Evolutionary conservation across 768 basidiomycete species (phyloP).

Genomic region (Trametes sanguinea): DNA sequence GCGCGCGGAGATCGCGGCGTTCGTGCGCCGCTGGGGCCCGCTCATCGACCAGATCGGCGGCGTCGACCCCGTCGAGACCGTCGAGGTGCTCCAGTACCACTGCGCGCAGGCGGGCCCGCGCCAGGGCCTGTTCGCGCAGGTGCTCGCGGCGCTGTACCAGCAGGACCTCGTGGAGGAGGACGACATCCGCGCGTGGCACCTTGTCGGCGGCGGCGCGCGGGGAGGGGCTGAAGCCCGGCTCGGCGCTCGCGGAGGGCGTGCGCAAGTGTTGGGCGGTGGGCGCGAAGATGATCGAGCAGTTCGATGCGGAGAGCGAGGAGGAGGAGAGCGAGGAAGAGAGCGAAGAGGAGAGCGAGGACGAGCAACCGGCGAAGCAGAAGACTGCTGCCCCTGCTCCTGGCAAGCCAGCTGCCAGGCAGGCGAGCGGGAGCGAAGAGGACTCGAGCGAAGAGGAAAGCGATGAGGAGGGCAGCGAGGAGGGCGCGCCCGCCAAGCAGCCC

Average conservation of each 20-base stretch:
- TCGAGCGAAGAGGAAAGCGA: too few species aligned
- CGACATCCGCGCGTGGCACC: conserved; percentile 88
- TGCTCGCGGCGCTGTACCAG: conserved; percentile 86
- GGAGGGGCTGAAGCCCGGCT: conserved; percentile 43
- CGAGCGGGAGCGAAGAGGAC: too few species aligned
- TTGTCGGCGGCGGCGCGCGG: conserved; percentile 54
- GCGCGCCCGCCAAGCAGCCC: conserved; percentile 16
- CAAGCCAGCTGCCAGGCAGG: too few species aligned
- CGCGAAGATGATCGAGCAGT: conserved; percentile 76
- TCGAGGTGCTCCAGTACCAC: conserved; percentile 74
- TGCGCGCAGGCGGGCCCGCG: conserved; percentile 61
- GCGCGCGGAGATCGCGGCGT: conserved; percentile 60
- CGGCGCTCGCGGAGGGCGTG: conserved; percentile 51
- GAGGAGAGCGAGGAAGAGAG: conserved; percentile 34
- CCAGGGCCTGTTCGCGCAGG: conserved; percentile 75
- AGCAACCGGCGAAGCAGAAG: too few species aligned
- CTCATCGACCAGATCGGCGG: conserved; percentile 83
- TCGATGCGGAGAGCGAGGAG: conserved; percentile 67
- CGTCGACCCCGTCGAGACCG: conserved; percentile 77
- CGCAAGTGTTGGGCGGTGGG: conserved; percentile 72
- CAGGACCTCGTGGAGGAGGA: conserved; percentile 91
- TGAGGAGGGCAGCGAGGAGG: conserved; percentile 1
- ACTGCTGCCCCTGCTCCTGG: too few species aligned
- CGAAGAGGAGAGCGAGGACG: conserved; percentile 24
- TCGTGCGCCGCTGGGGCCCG: conserved; percentile 79